Evolutionary conservation across 2,329 filamentous ascomycete genomes (phyloP).

Genomic region (Trichoderma semiorbis): DNA sequence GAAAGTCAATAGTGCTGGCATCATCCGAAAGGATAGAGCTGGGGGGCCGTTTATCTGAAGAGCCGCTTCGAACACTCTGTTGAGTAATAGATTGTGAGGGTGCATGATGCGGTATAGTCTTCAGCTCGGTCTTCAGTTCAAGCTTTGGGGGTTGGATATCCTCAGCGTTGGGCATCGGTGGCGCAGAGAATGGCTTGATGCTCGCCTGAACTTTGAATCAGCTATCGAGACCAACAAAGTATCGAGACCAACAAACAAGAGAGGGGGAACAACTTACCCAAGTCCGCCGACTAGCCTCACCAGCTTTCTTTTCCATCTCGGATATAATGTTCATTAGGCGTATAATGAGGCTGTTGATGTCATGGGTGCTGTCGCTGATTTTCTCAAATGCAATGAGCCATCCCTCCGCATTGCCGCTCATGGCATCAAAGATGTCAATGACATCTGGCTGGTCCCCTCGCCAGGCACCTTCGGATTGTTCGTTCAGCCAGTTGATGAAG

Average conservation of each 20-base stretch:
- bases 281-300: conserved; percentile 74
- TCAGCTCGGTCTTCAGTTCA: background rate
- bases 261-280: conserved; percentile 51
- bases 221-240: background rate
- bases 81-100: conserved; percentile 13
- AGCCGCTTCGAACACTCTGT: conserved; percentile 21
- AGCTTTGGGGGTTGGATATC: conserved; percentile 8
- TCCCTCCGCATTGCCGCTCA: conserved; percentile 88
- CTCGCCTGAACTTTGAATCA: conserved; percentile 20
- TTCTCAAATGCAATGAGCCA: conserved; percentile 80
- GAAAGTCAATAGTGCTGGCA: conserved; percentile 23
- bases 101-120: background rate
- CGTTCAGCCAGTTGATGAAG: conserved; percentile 70
- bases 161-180: conserved; percentile 2
- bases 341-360: conserved; percentile 65
- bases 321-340: conserved; percentile 73
- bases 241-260: background rate
- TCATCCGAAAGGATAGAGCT: conserved; percentile 19
- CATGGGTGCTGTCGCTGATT: conserved; percentile 68
- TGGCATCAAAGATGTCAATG: conserved; percentile 75
- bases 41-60: conserved; percentile 15
- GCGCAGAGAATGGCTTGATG: conserved; percentile 24
- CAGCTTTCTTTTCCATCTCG: conserved; percentile 83
- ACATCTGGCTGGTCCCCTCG: conserved; percentile 60
- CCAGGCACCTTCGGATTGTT: conserved; percentile 60